Evolutionary conservation across 352 stramenopile genomes (phyloP).

Genomic region (Globisporangium megalacanthum): DNA sequence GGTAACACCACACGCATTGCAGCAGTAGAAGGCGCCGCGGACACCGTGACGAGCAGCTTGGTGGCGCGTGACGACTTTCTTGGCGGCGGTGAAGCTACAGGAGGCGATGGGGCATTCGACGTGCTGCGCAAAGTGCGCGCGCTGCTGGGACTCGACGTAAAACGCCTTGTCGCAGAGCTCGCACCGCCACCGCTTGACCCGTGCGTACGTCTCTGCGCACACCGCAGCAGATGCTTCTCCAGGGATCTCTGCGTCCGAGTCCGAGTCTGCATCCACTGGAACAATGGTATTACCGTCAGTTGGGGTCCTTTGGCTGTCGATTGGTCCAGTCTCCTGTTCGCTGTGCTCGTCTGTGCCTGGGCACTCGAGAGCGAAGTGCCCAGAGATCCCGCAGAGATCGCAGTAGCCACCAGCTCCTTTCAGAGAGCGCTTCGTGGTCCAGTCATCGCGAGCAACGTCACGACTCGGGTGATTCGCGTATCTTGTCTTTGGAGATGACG

Average conservation of each 20-base stretch:
- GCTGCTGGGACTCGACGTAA: neutral
- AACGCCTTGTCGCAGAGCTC: neutral
- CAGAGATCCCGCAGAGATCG: no score
- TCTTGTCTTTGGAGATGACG: no score
- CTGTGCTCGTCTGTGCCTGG: neutral
- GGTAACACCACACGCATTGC: neutral
- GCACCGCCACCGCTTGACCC: neutral
- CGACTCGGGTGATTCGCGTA: no score
- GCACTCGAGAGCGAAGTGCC: no score
- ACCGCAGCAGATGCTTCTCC: neutral
- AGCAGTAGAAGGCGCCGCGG: neutral
- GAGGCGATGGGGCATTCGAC: neutral
- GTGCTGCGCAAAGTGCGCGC: neutral
- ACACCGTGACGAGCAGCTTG: neutral
- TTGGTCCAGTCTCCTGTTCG: neutral
- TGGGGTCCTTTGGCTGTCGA: neutral
- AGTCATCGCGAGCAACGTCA: no score
- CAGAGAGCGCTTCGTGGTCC: no score
- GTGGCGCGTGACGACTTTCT: neutral
- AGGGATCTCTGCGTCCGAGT: neutral
- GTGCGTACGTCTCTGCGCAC: neutral
- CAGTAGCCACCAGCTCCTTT: no score
- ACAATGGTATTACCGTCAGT: neutral
- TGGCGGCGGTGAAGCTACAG: neutral
- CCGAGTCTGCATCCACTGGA: neutral